phyloP scores from a whole-genome alignment of 257 asterid genomes.

The Nemophila menziesii region DNA sequence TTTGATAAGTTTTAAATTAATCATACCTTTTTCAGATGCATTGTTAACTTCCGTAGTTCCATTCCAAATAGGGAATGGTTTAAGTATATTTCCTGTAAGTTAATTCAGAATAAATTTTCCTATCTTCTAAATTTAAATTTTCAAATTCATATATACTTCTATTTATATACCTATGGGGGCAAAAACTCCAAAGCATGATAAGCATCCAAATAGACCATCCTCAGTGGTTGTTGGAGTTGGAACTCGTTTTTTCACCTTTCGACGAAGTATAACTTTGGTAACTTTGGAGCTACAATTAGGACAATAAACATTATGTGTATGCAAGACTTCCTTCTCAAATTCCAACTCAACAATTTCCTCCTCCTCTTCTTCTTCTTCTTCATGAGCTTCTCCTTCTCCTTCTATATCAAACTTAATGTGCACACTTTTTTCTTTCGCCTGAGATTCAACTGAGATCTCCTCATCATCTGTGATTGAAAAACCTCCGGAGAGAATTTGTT shows the following conservation, averaged over 20 bases:
- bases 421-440: slow-evolving; percentile 10
- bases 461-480: too few relatives aligned
- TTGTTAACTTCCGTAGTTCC: neutral
- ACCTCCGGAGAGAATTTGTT: too few relatives aligned
- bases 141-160: neutral
- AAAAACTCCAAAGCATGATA: slow-evolving; percentile 50
- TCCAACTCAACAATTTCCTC: slow-evolving; percentile 22
- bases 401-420: neutral
- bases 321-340: slow-evolving; percentile 30
- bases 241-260: too few relatives aligned
- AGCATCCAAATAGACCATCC: slow-evolving; percentile 36
- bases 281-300: slow-evolving; percentile 46
- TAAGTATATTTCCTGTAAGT: slow-evolving; percentile 30
- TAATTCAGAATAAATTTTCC: neutral
- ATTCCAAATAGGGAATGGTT: slow-evolving; percentile 22
- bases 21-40: neutral
- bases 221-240: neutral
- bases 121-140: neutral
- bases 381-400: too few relatives aligned
- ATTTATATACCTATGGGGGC: slow-evolving; percentile 24
- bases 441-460: neutral
- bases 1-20: neutral
- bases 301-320: slow-evolving; percentile 44
- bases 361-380: slow-evolving; percentile 17
- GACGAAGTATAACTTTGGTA: slow-evolving; percentile 27